These are phyloP conservation scores for Calamus simplicifolius DNA, from an alignment of 176 grass and related monocot species.

Conservation along the genomic window DNA sequence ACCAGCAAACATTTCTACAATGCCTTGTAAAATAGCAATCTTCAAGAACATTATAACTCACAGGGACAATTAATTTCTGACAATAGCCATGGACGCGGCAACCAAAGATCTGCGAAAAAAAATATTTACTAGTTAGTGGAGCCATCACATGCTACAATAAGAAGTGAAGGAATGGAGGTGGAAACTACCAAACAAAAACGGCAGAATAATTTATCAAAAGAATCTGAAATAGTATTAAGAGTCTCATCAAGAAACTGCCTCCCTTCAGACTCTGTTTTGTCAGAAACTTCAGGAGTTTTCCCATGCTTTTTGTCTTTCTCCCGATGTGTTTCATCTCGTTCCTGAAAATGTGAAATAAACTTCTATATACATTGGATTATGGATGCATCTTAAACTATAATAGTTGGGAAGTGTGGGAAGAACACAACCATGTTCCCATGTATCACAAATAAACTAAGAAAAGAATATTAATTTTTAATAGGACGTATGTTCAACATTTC, in stretches of 20 bases:
- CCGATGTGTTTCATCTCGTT: conserved; percentile 48
- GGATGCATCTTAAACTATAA: not conserved
- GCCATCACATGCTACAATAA: not conserved
- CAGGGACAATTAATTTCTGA: conserved; percentile 80
- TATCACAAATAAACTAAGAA: not conserved
- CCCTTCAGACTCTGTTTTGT: conserved; percentile 27
- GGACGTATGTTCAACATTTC: too few species aligned
- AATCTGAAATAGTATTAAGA: conserved; percentile 76
- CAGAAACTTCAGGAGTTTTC: conserved; percentile 29
- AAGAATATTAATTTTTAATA: not conserved
- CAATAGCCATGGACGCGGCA: conserved; percentile 94
- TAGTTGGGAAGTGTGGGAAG: too few species aligned
- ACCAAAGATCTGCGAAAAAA: conserved; percentile 64
- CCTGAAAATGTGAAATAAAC: conserved; percentile 40
- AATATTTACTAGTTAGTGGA: conserved; percentile 21
- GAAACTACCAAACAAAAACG: conserved; percentile 86
- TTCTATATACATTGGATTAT: conserved; percentile 10
- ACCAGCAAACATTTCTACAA: conserved; percentile 10
- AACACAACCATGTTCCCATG: not conserved
- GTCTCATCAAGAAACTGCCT: conserved; percentile 61
- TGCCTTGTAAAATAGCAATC: conserved; percentile 9
- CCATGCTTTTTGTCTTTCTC: conserved; percentile 43
- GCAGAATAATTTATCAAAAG: conserved; percentile 98
- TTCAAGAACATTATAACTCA: conserved; percentile 35
- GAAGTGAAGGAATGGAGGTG: conserved; percentile 9